These are phyloP conservation scores for Aphanoascus verrucosus DNA, from an alignment of 2,329 filamentous ascomycete species.

Conservation along the genomic window DNA sequence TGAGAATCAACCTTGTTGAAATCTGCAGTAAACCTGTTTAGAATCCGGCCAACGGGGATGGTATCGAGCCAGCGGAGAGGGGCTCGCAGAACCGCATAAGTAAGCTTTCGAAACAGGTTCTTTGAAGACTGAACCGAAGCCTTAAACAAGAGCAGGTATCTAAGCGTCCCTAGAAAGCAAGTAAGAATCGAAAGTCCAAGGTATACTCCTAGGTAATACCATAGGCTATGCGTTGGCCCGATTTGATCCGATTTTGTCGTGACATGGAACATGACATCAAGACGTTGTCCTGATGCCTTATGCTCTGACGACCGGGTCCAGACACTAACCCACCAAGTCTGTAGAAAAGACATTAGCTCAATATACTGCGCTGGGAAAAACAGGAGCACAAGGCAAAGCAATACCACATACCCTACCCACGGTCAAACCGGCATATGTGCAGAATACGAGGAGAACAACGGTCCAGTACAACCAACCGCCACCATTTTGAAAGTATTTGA, in stretches of 20 bases:
- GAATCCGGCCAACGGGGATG: slow-evolving; percentile 61
- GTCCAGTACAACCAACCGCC: slow-evolving; percentile 54
- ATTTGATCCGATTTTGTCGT: not conserved
- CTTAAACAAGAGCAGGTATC: slow-evolving; percentile 53
- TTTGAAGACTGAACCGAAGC: slow-evolving; percentile 61
- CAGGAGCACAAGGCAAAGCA: not conserved
- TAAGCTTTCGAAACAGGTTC: slow-evolving; percentile 55
- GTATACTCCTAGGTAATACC: slow-evolving; percentile 60
- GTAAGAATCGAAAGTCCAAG: slow-evolving; percentile 48
- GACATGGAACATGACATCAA: slow-evolving; percentile 15
- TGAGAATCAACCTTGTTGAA: slow-evolving; percentile 63
- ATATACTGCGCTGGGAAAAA: not conserved
- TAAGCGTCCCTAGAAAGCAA: slow-evolving; percentile 50
- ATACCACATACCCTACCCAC: slow-evolving; percentile 39
- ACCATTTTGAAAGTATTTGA: slow-evolving; percentile 54
- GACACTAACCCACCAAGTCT: slow-evolving; percentile 41
- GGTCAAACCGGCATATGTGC: slow-evolving; percentile 45
- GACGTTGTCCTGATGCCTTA: slow-evolving; percentile 10
- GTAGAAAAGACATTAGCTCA: not conserved
- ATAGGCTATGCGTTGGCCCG: slow-evolving; percentile 28
- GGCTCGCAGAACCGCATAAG: slow-evolving; percentile 56
- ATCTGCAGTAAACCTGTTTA: slow-evolving; percentile 70
- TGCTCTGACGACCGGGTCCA: slow-evolving; percentile 33
- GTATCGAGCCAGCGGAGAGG: slow-evolving; percentile 74
- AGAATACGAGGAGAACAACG: slow-evolving; percentile 44